Conservation (phyloP, 2,329 filamentous ascomycete genomes). For the Trichoderma sp. region DNA sequence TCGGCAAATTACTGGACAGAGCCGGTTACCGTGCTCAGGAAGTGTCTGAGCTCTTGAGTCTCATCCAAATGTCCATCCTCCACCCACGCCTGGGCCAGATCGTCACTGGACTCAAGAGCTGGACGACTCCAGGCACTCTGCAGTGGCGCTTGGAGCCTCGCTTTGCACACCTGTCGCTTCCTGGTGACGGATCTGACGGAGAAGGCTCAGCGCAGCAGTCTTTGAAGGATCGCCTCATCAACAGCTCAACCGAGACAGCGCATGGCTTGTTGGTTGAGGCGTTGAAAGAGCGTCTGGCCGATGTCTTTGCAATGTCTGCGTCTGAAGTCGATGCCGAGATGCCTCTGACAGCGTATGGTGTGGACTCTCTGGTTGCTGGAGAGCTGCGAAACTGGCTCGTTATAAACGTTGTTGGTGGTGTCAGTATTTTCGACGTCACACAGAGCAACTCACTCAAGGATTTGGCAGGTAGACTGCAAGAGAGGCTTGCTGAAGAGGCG, state of each 20-base stretch:
- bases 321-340: background rate
- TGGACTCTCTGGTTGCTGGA: slow-evolving; percentile 8
- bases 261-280: background rate
- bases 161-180: background rate
- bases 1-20: background rate
- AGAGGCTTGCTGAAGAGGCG: background rate
- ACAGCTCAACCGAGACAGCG: background rate
- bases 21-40: background rate
- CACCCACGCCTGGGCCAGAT: background rate
- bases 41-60: background rate
- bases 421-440: slow-evolving; percentile 6
- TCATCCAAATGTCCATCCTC: background rate
- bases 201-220: background rate
- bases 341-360: background rate
- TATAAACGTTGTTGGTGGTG: background rate
- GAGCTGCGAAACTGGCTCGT: background rate
- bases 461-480: background rate
- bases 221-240: background rate
- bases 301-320: background rate
- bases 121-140: background rate
- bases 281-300: background rate
- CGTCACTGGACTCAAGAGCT: background rate
- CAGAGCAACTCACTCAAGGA: slow-evolving; percentile 2
- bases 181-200: background rate
- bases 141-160: background rate